phyloP scores from a whole-genome alignment of 208 protist species.

The Trypanosoma scelopori region DNA sequence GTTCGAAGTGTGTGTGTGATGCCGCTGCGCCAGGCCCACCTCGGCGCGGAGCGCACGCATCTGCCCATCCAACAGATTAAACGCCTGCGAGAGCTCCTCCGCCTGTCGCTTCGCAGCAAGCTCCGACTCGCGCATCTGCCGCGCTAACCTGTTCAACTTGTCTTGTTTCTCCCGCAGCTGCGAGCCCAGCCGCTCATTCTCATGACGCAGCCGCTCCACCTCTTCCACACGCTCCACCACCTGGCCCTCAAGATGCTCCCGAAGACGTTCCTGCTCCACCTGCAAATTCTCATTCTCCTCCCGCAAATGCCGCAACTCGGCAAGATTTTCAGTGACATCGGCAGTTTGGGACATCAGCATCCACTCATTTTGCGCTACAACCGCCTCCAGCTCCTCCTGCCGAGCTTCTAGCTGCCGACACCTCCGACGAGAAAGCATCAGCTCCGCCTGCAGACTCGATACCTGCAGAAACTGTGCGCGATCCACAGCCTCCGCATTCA shows the following conservation, averaged over 20 bases:
- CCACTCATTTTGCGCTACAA: slow-evolving; percentile 25
- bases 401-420: slow-evolving; percentile 39
- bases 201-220: slow-evolving; percentile 19
- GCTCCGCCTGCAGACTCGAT: slow-evolving; percentile 54
- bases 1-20: neutral
- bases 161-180: slow-evolving; percentile 36
- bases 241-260: slow-evolving; percentile 26
- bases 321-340: slow-evolving; percentile 18
- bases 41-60: slow-evolving; percentile 33
- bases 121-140: slow-evolving; percentile 30
- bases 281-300: slow-evolving; percentile 27
- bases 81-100: slow-evolving; percentile 37
- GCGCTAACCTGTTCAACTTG: slow-evolving; percentile 11
- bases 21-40: neutral
- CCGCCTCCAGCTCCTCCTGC: slow-evolving; percentile 35
- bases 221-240: slow-evolving; percentile 17
- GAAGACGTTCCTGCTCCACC: slow-evolving; percentile 21
- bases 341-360: slow-evolving; percentile 20
- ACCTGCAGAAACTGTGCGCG: slow-evolving; percentile 55
- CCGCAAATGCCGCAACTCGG: slow-evolving; percentile 9
- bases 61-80: slow-evolving; percentile 39
- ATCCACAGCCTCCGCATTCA: slow-evolving; percentile 34
- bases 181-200: slow-evolving; percentile 31
- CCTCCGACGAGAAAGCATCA: slow-evolving; percentile 40
- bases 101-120: slow-evolving; percentile 31